Percentiles rank a stretch among this genome's conserved stretches.
phyloP scores from a whole-genome alignment of 495 filamentous ascomycete genomes.

The Friedmanniomyces simplex region DNA sequence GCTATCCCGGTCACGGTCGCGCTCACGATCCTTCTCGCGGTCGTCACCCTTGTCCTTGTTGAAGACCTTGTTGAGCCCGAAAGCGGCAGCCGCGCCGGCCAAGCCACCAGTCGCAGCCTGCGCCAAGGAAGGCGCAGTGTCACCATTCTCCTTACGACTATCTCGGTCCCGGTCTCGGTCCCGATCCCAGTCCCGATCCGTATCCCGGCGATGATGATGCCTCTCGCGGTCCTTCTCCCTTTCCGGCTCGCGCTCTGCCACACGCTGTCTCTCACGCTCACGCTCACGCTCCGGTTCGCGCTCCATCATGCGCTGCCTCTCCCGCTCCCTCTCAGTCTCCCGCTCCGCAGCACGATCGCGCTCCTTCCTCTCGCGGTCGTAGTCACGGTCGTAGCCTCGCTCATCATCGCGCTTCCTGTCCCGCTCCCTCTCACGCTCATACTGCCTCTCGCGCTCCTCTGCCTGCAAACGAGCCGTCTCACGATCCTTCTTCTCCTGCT shows the following conservation, averaged over 20 bases:
- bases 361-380: constrained; percentile 15
- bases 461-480: constrained; percentile 2
- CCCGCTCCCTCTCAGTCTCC: constrained; percentile 14
- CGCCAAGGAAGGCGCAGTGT: not conserved
- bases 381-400: constrained; percentile 5
- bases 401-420: constrained; percentile 12
- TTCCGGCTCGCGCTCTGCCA: constrained; percentile 20
- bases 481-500: constrained; percentile 15
- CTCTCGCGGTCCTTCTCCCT: constrained; percentile 18
- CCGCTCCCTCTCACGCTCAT: constrained; percentile 8
- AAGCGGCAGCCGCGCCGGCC: constrained; percentile 17
- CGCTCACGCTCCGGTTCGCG: not conserved
- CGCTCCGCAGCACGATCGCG: constrained; percentile 16
- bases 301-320: constrained; percentile 1
- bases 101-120: constrained; percentile 14
- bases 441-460: constrained; percentile 7
- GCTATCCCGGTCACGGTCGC: constrained; percentile 6
- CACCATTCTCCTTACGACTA: constrained; percentile 16
- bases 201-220: constrained; percentile 16
- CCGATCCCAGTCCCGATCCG: constrained; percentile 21
- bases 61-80: constrained; percentile 11
- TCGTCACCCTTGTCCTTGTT: constrained; percentile 17
- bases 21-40: constrained; percentile 5
- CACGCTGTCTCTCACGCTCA: constrained; percentile 9
- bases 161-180: constrained; percentile 19